phyloP scores from a whole-genome alignment of 2,329 filamentous ascomycete species.

The Aspergillus felis region DNA sequence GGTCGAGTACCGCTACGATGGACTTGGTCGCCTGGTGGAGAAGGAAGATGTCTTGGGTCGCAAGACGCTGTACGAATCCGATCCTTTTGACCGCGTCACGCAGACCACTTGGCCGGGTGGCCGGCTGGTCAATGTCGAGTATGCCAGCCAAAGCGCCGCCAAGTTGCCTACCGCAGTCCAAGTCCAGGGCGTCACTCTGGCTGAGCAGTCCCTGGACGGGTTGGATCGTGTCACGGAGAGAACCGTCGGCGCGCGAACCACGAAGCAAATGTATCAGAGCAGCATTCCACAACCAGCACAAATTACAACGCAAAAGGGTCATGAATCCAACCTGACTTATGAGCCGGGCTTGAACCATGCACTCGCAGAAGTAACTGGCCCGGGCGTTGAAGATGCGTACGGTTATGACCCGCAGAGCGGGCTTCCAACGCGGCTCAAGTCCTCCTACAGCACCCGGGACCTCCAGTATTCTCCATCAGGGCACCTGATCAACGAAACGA shows the following conservation, averaged over 20 bases:
- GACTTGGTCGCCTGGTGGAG: not conserved
- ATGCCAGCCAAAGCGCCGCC: not conserved
- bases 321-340: not conserved
- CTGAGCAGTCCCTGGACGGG: constrained; percentile 2
- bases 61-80: constrained; percentile 1
- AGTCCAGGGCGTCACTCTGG: not conserved
- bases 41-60: not conserved
- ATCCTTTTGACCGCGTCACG: constrained; percentile 4
- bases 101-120: constrained; percentile 2
- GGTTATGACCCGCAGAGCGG: not conserved
- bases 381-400: not conserved
- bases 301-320: not conserved
- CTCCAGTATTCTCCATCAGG: not conserved
- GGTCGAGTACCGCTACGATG: not conserved
- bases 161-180: not conserved
- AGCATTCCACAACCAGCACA: not conserved
- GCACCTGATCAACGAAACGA: not conserved
- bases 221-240: not conserved
- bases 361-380: not conserved
- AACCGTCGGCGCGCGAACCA: constrained; percentile 3
- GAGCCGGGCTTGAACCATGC: constrained; percentile 1
- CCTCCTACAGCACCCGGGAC: not conserved
- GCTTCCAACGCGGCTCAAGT: not conserved
- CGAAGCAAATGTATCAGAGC: not conserved
- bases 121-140: not conserved